phyloP scores from a whole-genome alignment of 129 eudicot genomes.

The Flaveria ramosissima region DNA sequence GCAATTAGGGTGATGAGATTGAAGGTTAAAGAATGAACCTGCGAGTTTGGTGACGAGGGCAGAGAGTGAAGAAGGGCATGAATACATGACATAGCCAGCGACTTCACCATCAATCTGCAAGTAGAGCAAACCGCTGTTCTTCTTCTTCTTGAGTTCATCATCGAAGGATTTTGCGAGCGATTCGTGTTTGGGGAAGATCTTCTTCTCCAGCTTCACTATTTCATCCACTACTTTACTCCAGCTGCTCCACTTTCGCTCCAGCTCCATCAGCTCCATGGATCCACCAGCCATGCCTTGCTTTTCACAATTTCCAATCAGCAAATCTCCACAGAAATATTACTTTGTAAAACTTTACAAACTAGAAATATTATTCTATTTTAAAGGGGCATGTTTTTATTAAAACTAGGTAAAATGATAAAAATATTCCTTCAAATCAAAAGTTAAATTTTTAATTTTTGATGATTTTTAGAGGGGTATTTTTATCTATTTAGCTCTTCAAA shows the following conservation, averaged over 20 bases:
- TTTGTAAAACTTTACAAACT: no score
- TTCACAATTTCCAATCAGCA: background rate
- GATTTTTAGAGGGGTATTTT: no score
- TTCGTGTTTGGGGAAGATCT: constrained; percentile 87
- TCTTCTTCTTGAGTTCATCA: constrained; percentile 69
- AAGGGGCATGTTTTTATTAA: no score
- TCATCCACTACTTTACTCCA: constrained; percentile 57
- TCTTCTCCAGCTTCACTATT: constrained; percentile 75
- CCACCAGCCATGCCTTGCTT: constrained; percentile 18
- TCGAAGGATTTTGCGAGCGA: constrained; percentile 78
- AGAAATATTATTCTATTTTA: no score
- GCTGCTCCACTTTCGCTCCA: constrained; percentile 45
- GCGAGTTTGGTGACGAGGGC: constrained; percentile 80
- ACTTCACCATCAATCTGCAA: constrained; percentile 45
- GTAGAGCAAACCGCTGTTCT: constrained; percentile 70
- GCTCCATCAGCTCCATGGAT: constrained; percentile 45
- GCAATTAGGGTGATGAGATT: background rate
- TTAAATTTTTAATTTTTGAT: no score
- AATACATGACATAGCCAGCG: constrained; percentile 88
- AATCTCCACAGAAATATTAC: no score
- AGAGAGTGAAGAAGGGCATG: constrained; percentile 77
- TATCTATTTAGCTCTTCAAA: no score
- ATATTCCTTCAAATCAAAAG: no score
- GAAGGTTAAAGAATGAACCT: constrained; percentile 40
- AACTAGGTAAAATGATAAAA: no score